Evolutionary conservation across 306 rosid genomes (phyloP).

Genomic region (Chamaecrista fasciculata): DNA sequence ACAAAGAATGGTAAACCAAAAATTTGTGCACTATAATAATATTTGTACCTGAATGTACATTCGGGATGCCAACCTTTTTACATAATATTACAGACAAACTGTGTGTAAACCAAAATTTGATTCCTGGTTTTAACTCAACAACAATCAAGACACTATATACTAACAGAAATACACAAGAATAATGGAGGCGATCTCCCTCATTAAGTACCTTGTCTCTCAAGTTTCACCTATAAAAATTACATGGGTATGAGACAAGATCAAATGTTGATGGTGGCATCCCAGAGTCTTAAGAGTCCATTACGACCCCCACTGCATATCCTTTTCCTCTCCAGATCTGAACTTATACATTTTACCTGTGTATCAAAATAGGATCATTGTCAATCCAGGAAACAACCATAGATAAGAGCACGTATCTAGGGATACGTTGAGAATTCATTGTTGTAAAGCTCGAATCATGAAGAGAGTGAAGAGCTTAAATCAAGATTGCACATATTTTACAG

Average conservation of each 20-base stretch:
- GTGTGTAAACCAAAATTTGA: constrained; percentile 18
- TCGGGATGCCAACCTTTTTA: constrained; percentile 25
- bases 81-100: constrained; percentile 16
- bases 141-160: constrained; percentile 28
- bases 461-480: constrained; percentile 12
- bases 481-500: neutral
- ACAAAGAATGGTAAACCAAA: constrained; percentile 19
- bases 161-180: constrained; percentile 25
- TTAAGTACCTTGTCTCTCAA: constrained; percentile 1
- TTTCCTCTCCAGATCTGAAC: constrained; percentile 94
- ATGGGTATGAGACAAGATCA: constrained; percentile 30
- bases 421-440: neutral
- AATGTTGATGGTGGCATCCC: constrained; percentile 99
- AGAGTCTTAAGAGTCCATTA: constrained; percentile 85
- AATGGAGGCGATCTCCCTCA: constrained; percentile 7
- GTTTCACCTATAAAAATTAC: constrained; percentile 22
- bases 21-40: constrained; percentile 22
- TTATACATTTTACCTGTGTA: constrained; percentile 73
- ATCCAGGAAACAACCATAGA: constrained; percentile 6
- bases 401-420: neutral
- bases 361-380: constrained; percentile 28
- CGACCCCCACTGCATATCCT: constrained; percentile 98
- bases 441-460: neutral
- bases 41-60: constrained; percentile 29
- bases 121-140: constrained; percentile 19